Percentiles rank a stretch among this genome's conserved stretches.
Conservation (phyloP, 228 moss, liverwort and hornwort genomes). For the Sphagnum fallax region DNA sequence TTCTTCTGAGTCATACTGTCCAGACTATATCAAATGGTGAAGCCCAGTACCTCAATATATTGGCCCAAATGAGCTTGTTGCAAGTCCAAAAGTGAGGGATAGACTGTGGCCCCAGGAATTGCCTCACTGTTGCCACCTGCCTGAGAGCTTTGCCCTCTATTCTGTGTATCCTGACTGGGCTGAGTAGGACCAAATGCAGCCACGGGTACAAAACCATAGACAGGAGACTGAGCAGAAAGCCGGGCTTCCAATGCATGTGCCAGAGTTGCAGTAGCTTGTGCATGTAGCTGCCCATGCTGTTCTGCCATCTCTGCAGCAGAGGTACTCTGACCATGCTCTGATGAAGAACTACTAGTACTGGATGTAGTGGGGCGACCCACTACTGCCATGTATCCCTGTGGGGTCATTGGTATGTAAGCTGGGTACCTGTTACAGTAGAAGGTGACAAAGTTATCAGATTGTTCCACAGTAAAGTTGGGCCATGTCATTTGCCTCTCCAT, state of each 20-base stretch:
- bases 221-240: slow-evolving; percentile 48
- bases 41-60: slow-evolving; percentile 57
- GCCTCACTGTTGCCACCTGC: slow-evolving; percentile 25
- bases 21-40: not conserved
- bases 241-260: slow-evolving; percentile 17
- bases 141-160: slow-evolving; percentile 16
- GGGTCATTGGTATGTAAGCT: slow-evolving; percentile 72
- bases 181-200: slow-evolving; percentile 31
- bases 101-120: slow-evolving; percentile 12
- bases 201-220: slow-evolving; percentile 47
- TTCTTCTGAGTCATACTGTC: not conserved
- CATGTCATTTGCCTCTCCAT: not conserved
- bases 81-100: slow-evolving; percentile 36
- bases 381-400: slow-evolving; percentile 61
- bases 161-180: slow-evolving; percentile 36
- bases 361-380: slow-evolving; percentile 34
- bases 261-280: slow-evolving; percentile 21
- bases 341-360: slow-evolving; percentile 14
- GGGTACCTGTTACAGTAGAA: slow-evolving; percentile 62
- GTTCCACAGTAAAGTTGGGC: too few relatives aligned
- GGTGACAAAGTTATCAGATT: not conserved
- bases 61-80: slow-evolving; percentile 57
- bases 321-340: slow-evolving; percentile 27
- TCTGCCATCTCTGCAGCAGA: not conserved
- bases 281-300: not conserved